phyloP scores from a whole-genome alignment of 2,329 filamentous ascomycete genomes.

The Fusarium sp. region DNA sequence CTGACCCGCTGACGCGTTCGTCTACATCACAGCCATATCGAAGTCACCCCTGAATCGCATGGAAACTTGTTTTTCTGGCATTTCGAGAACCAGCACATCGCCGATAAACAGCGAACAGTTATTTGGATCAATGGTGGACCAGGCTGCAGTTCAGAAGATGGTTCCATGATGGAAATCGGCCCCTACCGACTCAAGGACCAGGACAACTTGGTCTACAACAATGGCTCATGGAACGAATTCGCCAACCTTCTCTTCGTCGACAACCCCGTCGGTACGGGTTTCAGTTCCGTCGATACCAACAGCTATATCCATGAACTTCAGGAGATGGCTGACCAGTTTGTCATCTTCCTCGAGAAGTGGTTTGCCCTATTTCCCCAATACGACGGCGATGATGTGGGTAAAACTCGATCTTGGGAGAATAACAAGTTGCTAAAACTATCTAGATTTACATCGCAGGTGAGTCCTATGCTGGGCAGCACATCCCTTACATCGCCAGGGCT shows the following conservation, averaged over 20 bases:
- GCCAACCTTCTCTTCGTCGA: slow-evolving; percentile 97
- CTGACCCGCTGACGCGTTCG: slow-evolving; percentile 41
- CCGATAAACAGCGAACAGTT: slow-evolving; percentile 88
- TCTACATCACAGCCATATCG: slow-evolving; percentile 77
- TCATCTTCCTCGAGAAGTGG: slow-evolving; percentile 91
- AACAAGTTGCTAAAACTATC: slow-evolving; percentile 34
- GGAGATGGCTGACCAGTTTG: slow-evolving; percentile 89
- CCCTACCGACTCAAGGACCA: slow-evolving; percentile 88
- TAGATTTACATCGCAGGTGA: slow-evolving; percentile 96
- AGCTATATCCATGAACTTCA: slow-evolving; percentile 86
- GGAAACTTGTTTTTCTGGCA: slow-evolving; percentile 99
- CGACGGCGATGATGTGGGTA: slow-evolving; percentile 86
- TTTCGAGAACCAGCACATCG: slow-evolving; percentile 94
- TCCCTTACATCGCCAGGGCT: slow-evolving; percentile 93
- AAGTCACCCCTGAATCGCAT: slow-evolving; percentile 85
- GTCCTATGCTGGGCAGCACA: slow-evolving; percentile 96
- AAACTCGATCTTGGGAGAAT: background rate
- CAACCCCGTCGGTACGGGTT: slow-evolving; percentile 95
- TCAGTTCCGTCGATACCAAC: slow-evolving; percentile 93
- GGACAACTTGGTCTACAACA: slow-evolving; percentile 79
- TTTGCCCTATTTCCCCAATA: slow-evolving; percentile 93
- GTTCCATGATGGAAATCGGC: slow-evolving; percentile 94
- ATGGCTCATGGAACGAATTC: slow-evolving; percentile 99
- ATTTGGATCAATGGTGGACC: slow-evolving; percentile 98
- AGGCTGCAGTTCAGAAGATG: slow-evolving; percentile 97